Evolutionary conservation across 2,329 filamentous ascomycete genomes (phyloP), one percentile per base, ranked within the genome.

Genomic region (Corniculantispora saksenae): DNA sequence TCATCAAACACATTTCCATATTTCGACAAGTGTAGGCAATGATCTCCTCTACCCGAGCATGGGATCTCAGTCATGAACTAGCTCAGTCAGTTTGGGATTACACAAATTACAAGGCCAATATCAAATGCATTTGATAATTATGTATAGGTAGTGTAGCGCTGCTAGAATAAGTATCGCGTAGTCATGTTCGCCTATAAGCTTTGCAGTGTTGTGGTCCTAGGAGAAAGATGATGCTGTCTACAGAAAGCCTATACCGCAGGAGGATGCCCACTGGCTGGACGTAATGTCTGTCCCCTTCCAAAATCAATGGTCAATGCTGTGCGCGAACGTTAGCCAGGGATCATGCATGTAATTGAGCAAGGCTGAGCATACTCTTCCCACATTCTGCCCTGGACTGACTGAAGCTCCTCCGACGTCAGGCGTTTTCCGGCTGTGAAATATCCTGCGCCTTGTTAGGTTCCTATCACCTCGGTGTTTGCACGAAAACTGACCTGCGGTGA

Each of bases 361-460:
- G 74, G 38, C 53, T 23, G 38, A 25, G 72, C 78, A 72, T 80
- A 89, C 86, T 89, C 93, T 80, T 97, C 93, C 94, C 94, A 97
- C 70, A 92, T 91, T 70, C 94, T 87, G 67, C 94, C 94, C 76
- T 95, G 90, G 32, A 98, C 93, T 63, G 91, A 89, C 70, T 89
- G 83, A 68, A 98, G 84, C 77, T 97, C 94, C 64, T 94, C 91
- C 74, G 90, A 88, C 1, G 91, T 95, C 87, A 96, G 93, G 71
- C 92, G 86, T 79, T 95, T 93, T 59, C 94, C 94, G 15, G 90
- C 93, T 8, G 94, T 97, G 76, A 97, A 90, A 73, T 90, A 90
- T 63, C 87, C 87, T 88, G 70, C 3, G 1, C 27, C 8, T 64
- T 56, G 25, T n/a, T 54, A 43, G 27, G 38, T 9, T 4, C 21